Base-by-base conservation (phyloP, 495 filamentous ascomycete species). In the Letharia lupina region DNA sequence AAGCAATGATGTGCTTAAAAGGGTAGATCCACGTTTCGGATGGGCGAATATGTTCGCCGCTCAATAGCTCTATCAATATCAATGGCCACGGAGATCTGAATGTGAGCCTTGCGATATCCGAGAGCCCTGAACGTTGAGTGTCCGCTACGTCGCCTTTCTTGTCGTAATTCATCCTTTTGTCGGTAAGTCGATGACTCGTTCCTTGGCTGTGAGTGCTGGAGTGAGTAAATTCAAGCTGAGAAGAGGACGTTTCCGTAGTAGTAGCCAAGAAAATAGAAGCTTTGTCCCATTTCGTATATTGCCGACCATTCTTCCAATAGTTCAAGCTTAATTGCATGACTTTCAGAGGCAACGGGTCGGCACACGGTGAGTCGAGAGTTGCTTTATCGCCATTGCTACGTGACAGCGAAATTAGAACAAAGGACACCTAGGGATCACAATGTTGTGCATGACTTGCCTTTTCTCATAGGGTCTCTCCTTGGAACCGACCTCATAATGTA, bases 1-100 rank as follows among this genome's bases (percentile, higher is more conserved):
- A 62, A 16, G 31, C 15, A n/a, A 62, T 12, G 13, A 62, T 31
- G 18, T 33, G 41, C 45, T 62, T 62, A n/a, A 62, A 62, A 9
- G 60, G 60, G 23, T 54, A 54, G 50, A 54, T 54, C 50, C 50
- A 50, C 8, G 47, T 4, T 13, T 54, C 23, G 4, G 1, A 15
- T 13, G 8, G 0, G 11, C 4, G 3, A 12, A 54, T 33, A 31
- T 4, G 2, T 54, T 54, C 50, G 12, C 50, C 50, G 28, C 50
- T 54, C 28, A 54, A 16, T 33, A 54, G 28, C 50, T 54, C 50
- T 54, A 54, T 54, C 12, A 54, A 33, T 33, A 54, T 33, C 11
- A 33, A 54, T 10, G 50, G 50, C 50, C 50, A 54, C 13, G 50
- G 50, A 54, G 50, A 54, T 2, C 28, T 54, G 28, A 54, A 31